Evolutionary conservation across 345 rosid species (phyloP).

Genomic region (Excoecaria agallocha): DNA sequence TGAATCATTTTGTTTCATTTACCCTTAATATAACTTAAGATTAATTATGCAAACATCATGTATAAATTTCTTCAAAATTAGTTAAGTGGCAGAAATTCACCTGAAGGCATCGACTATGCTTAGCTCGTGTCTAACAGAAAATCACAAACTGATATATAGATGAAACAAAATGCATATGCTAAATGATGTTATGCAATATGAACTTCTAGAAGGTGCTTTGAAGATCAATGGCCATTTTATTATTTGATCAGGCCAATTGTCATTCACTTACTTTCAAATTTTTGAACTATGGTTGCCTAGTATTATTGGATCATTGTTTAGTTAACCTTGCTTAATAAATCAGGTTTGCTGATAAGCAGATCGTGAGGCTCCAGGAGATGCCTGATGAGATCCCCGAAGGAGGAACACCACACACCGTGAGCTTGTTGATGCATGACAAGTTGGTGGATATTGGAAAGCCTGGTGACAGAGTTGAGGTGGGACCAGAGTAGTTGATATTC

Average conservation of each 20-base stretch:
- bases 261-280: neutral
- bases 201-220: neutral
- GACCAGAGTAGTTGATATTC: neutral
- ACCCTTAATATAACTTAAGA: neutral
- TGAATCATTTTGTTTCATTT: neutral
- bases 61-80: neutral
- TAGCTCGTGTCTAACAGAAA: neutral
- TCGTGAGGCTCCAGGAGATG: slow-evolving; percentile 96
- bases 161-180: neutral
- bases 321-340: slow-evolving; percentile 5
- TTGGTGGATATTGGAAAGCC: slow-evolving; percentile 94
- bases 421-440: slow-evolving; percentile 96
- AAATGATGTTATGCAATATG: neutral
- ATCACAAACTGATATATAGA: neutral
- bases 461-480: slow-evolving; percentile 96
- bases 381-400: slow-evolving; percentile 98
- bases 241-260: neutral
- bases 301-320: slow-evolving; percentile 1
- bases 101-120: neutral
- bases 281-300: neutral
- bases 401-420: slow-evolving; percentile 97
- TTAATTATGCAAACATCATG: neutral
- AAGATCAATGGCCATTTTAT: neutral
- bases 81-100: neutral
- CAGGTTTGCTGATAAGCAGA: slow-evolving; percentile 98